Percentiles rank a stretch among this genome's conserved stretches.
These are phyloP conservation scores for Vicia faba DNA, from an alignment of 306 rosid species.

Conservation along the genomic window DNA sequence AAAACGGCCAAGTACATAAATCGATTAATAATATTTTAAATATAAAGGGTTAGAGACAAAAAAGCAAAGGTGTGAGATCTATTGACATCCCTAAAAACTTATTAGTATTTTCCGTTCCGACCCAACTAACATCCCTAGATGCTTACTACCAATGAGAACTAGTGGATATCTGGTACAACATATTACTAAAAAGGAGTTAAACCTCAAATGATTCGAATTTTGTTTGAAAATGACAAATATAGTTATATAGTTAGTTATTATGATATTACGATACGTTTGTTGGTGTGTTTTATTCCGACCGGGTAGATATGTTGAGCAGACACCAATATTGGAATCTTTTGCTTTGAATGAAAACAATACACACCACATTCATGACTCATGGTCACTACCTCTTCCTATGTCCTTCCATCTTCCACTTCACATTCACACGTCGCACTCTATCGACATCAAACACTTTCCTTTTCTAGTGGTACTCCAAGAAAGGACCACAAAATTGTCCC, in stretches of 20 bases:
- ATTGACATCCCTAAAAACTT: no score
- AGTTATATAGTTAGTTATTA: constrained; percentile 30
- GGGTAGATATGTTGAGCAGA: constrained; percentile 50
- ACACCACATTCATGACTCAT: constrained; percentile 3
- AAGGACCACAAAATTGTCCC: constrained; percentile 58
- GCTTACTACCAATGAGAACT: neutral
- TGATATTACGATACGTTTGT: constrained; percentile 37
- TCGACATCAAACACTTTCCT: constrained; percentile 52
- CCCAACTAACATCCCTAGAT: no score
- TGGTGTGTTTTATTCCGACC: constrained; percentile 84
- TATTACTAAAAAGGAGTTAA: constrained; percentile 34
- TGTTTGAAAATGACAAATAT: constrained; percentile 40
- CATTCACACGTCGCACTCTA: constrained; percentile 7
- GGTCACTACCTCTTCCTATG: constrained; percentile 11
- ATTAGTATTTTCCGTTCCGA: no score
- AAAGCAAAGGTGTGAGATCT: no score
- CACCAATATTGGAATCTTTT: constrained; percentile 43
- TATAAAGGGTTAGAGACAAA: no score
- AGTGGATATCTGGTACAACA: neutral
- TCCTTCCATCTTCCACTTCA: constrained; percentile 14
- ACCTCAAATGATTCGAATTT: constrained; percentile 33
- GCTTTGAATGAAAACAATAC: constrained; percentile 34
- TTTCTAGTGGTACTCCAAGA: constrained; percentile 38
- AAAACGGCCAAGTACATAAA: no score
- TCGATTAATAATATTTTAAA: no score